Percentiles rank a stretch among this genome's conserved stretches.
These are phyloP conservation scores for Candida berthetii DNA, from an alignment of 805 yeast genomes.

Conservation along the genomic window DNA sequence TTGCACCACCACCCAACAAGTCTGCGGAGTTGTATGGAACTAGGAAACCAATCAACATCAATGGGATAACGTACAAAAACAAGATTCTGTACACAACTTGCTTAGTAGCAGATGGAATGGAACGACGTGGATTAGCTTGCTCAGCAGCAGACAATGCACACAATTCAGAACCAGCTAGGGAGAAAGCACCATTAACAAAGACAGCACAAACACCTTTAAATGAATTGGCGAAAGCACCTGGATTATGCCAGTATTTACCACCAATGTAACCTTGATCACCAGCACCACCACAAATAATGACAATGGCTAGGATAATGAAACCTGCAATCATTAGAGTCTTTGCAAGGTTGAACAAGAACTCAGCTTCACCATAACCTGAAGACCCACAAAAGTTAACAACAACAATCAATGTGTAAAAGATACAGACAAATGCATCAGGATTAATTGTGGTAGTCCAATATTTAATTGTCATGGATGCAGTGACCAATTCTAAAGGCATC, in stretches of 20 bases:
- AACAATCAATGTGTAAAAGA: conserved; percentile 46
- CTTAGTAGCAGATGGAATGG: conserved; percentile 58
- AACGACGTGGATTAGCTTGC: conserved; percentile 49
- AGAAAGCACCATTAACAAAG: conserved; percentile 55
- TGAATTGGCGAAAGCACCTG: conserved; percentile 39
- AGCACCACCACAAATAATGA: conserved; percentile 55
- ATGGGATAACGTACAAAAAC: conserved; percentile 48
- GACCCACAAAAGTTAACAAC: conserved; percentile 53
- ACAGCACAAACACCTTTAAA: conserved; percentile 64
- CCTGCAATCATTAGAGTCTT: conserved; percentile 56
- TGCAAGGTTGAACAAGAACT: conserved; percentile 46
- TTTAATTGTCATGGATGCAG: conserved; percentile 44
- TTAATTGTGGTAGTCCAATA: conserved; percentile 38
- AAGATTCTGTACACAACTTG: conserved; percentile 62
- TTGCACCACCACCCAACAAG: conserved; percentile 45
- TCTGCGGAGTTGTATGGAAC: conserved; percentile 51
- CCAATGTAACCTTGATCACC: conserved; percentile 52
- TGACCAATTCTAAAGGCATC: conserved; percentile 48
- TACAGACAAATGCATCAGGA: conserved; percentile 50
- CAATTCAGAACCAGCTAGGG: conserved; percentile 63
- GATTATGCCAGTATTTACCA: conserved; percentile 50
- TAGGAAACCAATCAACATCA: conserved; percentile 48
- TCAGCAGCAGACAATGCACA: conserved; percentile 65
- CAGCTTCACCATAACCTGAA: conserved; percentile 66
- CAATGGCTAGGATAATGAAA: conserved; percentile 48